Conservation (phyloP, 352 stramenopile species). For the Globisporangium okanoganense region DNA sequence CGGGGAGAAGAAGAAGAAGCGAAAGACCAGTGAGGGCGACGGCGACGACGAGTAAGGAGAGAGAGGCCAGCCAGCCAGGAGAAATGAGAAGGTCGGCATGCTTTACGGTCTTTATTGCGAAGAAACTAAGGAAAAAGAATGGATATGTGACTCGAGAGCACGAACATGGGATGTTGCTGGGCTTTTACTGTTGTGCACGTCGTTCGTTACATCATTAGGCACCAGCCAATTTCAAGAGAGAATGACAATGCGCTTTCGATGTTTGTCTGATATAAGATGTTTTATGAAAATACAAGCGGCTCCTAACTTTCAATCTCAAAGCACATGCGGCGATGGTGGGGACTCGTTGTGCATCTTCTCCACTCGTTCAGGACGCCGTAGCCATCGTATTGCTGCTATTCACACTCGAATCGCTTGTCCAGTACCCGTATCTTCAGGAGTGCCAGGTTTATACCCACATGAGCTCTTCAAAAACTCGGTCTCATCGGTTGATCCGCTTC, state of each 20-base stretch:
- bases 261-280: neutral
- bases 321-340: neutral
- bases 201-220: too few species aligned
- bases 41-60: conserved; percentile 10
- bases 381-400: too few species aligned
- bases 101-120: neutral
- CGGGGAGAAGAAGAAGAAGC: conserved; percentile 24
- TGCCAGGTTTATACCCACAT: too few species aligned
- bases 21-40: conserved; percentile 4
- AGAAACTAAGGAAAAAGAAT: neutral
- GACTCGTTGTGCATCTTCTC: neutral
- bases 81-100: too few species aligned
- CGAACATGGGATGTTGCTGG: neutral
- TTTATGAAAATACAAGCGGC: neutral
- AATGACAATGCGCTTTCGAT: neutral
- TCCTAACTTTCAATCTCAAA: neutral
- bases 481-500: neutral
- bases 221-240: too few species aligned
- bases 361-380: too few species aligned
- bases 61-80: too few species aligned
- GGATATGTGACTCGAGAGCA: neutral
- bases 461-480: neutral
- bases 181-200: too few species aligned
- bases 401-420: too few species aligned
- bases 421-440: neutral